Evolutionary conservation across 768 basidiomycete species (phyloP), one percentile per base, ranked within the genome.

Genomic region (Tremella mesenterica): DNA sequence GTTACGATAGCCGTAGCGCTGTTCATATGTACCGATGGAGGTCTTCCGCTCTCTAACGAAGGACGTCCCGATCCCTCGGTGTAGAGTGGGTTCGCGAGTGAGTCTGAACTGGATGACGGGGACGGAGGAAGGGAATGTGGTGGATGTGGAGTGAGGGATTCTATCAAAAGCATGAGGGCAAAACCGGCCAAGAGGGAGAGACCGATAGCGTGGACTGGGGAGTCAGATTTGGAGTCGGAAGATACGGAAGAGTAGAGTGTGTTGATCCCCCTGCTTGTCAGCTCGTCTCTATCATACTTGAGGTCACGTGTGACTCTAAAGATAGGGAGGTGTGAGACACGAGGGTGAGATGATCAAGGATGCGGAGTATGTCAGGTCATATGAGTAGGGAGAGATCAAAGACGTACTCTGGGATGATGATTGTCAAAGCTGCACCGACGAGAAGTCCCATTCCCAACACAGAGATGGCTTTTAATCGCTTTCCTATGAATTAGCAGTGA

Each of bases 361-460:
- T n/a, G n/a, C n/a, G n/a, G n/a, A n/a, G n/a, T n/a, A n/a, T n/a
- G n/a, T n/a, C n/a, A n/a, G n/a, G n/a, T n/a, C n/a, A 48, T 4
- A 38, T 31, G 30, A 30, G 13, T 18, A 75, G 73, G 38, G 77
- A 74, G 82, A 79, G 21, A 80, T 70, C 10, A 75, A 10, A 12
- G 51, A 83, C 85, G 71, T 73, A 91, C 86, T 95, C 92, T 31
- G 93, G 92, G 48, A 96, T 84, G 58, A 96, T 88, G 23, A 97
- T 82, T 12, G 88, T 88, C 58, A 96, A 74, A 0, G 88, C 89
- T 2, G 92, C 85, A 3, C 92, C 92, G 13, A 95, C 79, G 16
- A 97, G 78, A 10, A 96, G 75, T 10, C 92, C 92, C 41, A 85
- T 85, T 10, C 88, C 85, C 14, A 88, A 69, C 38, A 80, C 79